These are phyloP conservation scores for Rhynchospora tenuis DNA, from an alignment of 176 grass and related monocot species.

Conservation along the genomic window DNA sequence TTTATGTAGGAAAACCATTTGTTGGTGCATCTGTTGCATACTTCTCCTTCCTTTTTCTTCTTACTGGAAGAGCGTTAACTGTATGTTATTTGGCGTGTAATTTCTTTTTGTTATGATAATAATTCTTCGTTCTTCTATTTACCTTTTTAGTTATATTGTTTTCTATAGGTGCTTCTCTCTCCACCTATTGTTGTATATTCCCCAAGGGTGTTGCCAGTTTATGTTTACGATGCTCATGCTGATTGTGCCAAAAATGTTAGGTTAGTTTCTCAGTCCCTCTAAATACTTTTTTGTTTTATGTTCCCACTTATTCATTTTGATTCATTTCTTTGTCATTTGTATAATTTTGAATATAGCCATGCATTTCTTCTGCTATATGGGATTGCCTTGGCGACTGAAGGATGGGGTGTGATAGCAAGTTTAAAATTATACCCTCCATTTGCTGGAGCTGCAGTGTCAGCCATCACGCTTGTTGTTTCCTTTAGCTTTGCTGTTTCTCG, in stretches of 20 bases:
- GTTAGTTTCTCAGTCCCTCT: constrained; percentile 29
- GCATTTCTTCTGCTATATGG: constrained; percentile 91
- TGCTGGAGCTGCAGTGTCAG: constrained; percentile 83
- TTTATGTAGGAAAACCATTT: constrained; percentile 70
- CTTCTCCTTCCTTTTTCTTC: constrained; percentile 99
- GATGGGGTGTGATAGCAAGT: constrained; percentile 97
- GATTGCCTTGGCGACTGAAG: constrained; percentile 85
- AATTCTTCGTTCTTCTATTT: neutral
- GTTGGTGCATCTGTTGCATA: constrained; percentile 96
- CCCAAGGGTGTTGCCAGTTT: constrained; percentile 88
- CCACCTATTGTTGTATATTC: constrained; percentile 98
- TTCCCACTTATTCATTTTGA: constrained; percentile 15
- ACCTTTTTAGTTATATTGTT: constrained; percentile 1
- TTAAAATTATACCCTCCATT: constrained; percentile 81
- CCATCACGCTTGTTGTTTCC: constrained; percentile 83
- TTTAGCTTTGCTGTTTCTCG: constrained; percentile 97
- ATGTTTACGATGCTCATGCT: constrained; percentile 99
- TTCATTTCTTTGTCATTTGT: constrained; percentile 2
- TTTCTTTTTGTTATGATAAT: constrained; percentile 17
- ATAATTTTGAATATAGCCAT: constrained; percentile 49
- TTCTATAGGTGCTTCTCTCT: constrained; percentile 84
- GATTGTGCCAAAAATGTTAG: constrained; percentile 99
- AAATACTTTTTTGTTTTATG: constrained; percentile 20
- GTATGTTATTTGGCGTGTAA: constrained; percentile 47
- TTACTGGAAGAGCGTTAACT: constrained; percentile 94